Evolutionary conservation across 345 rosid genomes (phyloP).

Genomic region (Citrus glauca): DNA sequence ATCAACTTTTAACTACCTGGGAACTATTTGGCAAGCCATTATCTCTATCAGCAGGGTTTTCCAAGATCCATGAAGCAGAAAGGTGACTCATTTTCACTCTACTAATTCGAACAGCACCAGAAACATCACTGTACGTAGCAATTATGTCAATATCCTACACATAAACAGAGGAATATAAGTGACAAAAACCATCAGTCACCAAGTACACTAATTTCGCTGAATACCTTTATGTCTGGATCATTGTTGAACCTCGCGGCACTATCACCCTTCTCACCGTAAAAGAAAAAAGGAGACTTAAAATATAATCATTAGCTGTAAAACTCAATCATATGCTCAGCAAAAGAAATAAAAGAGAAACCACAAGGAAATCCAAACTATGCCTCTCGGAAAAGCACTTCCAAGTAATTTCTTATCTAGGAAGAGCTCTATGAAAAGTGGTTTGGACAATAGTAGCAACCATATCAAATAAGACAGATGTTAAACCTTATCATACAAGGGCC

Average conservation of each 20-base stretch:
- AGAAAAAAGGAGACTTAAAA: neutral
- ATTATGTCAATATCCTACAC: conserved; percentile 84
- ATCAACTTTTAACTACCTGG: conserved; percentile 39
- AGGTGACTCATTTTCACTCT: conserved; percentile 80
- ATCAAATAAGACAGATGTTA: neutral
- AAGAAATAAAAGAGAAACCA: neutral
- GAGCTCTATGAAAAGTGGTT: neutral
- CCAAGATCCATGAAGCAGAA: conserved; percentile 89
- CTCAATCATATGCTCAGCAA: neutral
- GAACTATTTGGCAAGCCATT: conserved; percentile 34
- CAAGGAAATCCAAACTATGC: neutral
- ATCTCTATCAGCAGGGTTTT: conserved; percentile 46
- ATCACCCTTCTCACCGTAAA: conserved; percentile 12
- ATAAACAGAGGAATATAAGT: conserved; percentile 21
- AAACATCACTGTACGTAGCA: conserved; percentile 75
- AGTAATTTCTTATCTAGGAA: too few species aligned
- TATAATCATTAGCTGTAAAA: neutral
- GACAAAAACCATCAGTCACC: conserved; percentile 1
- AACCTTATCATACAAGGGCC: conserved; percentile 48
- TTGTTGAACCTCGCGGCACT: conserved; percentile 31
- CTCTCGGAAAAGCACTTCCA: too few species aligned
- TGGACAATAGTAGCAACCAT: neutral
- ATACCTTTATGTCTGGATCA: conserved; percentile 53
- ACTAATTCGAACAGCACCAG: conserved; percentile 56
- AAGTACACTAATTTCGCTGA: conserved; percentile 10